Percentiles rank a stretch among this genome's conserved stretches.
These are phyloP conservation scores for Botrytis hyacinthi DNA, from an alignment of 2,329 filamentous ascomycete genomes.

Conservation along the genomic window DNA sequence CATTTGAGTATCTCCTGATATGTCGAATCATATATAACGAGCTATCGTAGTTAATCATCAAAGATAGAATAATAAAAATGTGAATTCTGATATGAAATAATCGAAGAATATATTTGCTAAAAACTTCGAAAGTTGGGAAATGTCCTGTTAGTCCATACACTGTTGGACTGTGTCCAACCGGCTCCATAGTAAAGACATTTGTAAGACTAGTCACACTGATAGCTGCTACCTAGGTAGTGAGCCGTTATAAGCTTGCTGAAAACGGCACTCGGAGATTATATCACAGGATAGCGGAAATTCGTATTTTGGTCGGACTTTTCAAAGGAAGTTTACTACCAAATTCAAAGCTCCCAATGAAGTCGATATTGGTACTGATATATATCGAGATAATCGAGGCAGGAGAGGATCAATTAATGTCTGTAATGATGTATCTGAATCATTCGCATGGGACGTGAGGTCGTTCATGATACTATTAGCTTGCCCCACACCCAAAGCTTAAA, in stretches of 20 bases:
- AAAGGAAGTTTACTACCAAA: not conserved
- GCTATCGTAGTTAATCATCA: fast-evolving
- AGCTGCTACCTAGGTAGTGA: too few relatives aligned
- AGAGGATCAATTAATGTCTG: not conserved
- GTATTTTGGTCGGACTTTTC: not conserved
- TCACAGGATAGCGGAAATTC: not conserved
- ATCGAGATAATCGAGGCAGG: not conserved
- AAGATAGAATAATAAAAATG: too few relatives aligned
- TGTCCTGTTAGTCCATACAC: too few relatives aligned
- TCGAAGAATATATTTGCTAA: too few relatives aligned
- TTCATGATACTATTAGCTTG: too few relatives aligned
- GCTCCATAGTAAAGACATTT: not conserved
- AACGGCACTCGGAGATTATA: not conserved
- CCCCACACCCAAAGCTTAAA: not conserved
- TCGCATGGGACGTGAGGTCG: too few relatives aligned
- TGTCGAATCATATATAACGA: too few relatives aligned
- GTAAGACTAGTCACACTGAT: not conserved
- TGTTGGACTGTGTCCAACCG: too few relatives aligned
- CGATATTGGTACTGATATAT: not conserved
- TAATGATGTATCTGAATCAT: not conserved
- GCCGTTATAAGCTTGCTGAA: not conserved
- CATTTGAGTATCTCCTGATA: too few relatives aligned
- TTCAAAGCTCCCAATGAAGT: too few relatives aligned
- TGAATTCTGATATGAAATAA: too few relatives aligned
- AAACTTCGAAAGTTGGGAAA: too few relatives aligned